Conservation (phyloP, 495 filamentous ascomycete species). For the Hypomontagnella monticulosa region DNA sequence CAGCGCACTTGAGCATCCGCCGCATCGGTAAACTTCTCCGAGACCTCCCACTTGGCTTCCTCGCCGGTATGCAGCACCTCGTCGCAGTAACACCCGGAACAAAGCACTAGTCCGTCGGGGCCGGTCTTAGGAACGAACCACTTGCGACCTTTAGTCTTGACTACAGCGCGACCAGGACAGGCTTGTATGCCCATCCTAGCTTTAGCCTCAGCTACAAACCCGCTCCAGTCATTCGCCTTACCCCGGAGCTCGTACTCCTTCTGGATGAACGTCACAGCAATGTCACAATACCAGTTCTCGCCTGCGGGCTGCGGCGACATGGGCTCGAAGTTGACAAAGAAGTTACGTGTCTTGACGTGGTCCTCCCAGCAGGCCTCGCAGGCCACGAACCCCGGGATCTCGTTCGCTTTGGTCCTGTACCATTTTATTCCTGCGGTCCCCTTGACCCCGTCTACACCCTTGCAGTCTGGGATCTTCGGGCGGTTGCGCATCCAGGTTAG, state of each 20-base stretch:
- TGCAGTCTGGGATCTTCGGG: constrained; percentile 35
- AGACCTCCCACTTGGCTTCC: constrained; percentile 36
- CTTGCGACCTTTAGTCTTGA: constrained; percentile 29
- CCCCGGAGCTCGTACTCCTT: constrained; percentile 42
- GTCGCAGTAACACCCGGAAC: constrained; percentile 51
- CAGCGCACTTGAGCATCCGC: constrained; percentile 29
- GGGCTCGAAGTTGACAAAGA: constrained; percentile 40
- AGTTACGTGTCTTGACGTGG: constrained; percentile 41
- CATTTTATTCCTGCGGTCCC: constrained; percentile 24
- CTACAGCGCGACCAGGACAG: constrained; percentile 29
- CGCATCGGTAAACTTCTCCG: constrained; percentile 23
- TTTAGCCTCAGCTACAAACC: constrained; percentile 37
- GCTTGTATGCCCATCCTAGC: constrained; percentile 36
- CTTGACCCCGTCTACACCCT: constrained; percentile 32
- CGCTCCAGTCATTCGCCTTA: constrained; percentile 43
- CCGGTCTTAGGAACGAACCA: constrained; percentile 49
- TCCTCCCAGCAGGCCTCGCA: constrained; percentile 54
- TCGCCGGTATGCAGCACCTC: constrained; percentile 46
- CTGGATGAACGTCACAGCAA: constrained; percentile 45
- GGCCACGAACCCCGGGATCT: constrained; percentile 44
- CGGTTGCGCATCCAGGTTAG: constrained; percentile 34
- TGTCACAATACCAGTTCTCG: constrained; percentile 48
- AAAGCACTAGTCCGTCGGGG: constrained; percentile 45
- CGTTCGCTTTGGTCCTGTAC: constrained; percentile 23
- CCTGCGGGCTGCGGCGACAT: constrained; percentile 38